Base-by-base conservation (phyloP, 2,329 filamentous ascomycete species). In the Amauroascus niger region DNA sequence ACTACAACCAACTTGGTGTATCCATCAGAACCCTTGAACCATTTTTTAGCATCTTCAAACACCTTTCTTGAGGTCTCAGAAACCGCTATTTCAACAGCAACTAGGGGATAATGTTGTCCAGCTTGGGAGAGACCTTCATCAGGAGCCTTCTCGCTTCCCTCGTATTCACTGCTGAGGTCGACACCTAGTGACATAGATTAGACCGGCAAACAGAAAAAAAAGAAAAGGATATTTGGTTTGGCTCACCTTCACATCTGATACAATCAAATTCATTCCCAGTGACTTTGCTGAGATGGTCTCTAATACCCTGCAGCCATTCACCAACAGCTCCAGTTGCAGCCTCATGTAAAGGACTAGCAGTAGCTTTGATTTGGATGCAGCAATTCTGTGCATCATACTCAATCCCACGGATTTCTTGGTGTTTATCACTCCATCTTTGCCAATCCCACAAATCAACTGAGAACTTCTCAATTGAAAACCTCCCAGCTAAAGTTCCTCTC, bases 391-490 rank as follows among this genome's bases (percentile, higher is more conserved):
- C 52, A 18, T 54, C 45, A n/a, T 54, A 49, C 52, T 54, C 52
- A 43, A 54, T 49, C 44, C 52, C 46, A 18, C 33, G 24, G 20
- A 55, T 40, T 39, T 52, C 53, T 16, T 37, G 37, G 48, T 55
- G 40, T 47, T 55, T 47, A 6, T 55, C 16, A 22, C 47, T 55
- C 53, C 53, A 55, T 55, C 4, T 16, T 55, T 46, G 47, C 53
- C 53, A 55, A 52, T 55, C 53, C 47, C 47, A 45, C 18, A 46
- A 39, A 45, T 55, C 39, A 45, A 55, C 53, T 40, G 24, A 13
- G 53, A 52, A 52, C 53, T 52, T 55, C 39, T 55, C 39, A 55
- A 55, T 55, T 32, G 53, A 52, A 52, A 51, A 51, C 20, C 53
- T 55, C 16, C 48, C 53, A 51, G 48, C 53, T 16, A 22, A 52